A percentile compares a stretch with the other conserved stretches of the same genome.
Evolutionary conservation across 176 grass and related monocot species (phyloP).

Genomic region (Guadua angustifolia): DNA sequence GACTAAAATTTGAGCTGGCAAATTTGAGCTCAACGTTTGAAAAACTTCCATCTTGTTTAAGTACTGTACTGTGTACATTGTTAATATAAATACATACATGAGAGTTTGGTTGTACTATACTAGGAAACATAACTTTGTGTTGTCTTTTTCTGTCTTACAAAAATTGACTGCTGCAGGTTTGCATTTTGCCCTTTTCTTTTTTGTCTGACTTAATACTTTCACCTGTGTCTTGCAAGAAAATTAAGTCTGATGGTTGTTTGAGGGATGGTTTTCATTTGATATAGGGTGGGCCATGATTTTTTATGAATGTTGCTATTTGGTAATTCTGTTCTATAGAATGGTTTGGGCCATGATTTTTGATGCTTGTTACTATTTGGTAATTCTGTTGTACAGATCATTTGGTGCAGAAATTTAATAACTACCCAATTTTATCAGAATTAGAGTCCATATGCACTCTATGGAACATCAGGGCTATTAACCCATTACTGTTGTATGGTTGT

Average conservation of each 20-base stretch:
- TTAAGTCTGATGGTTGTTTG: constrained; percentile 2
- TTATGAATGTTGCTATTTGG: neutral
- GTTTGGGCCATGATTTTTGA: neutral
- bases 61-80: neutral
- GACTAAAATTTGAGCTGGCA: neutral
- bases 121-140: constrained; percentile 5
- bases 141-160: neutral
- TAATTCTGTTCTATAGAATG: neutral
- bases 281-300: neutral
- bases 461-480: neutral
- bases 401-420: neutral
- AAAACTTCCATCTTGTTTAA: constrained; percentile 3
- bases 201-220: neutral
- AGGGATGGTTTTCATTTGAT: constrained; percentile 1
- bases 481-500: constrained; percentile 9
- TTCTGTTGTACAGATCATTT: neutral
- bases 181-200: neutral
- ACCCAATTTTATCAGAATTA: neutral
- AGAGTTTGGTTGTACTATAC: neutral
- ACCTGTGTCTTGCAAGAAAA: neutral
- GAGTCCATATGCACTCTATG: neutral
- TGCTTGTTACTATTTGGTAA: neutral
- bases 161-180: neutral
- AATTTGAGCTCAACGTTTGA: neutral
- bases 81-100: constrained; percentile 17